Base-by-base conservation (phyloP, 495 filamentous ascomycete species). In the Hyphodiscus hymeniophilus region DNA sequence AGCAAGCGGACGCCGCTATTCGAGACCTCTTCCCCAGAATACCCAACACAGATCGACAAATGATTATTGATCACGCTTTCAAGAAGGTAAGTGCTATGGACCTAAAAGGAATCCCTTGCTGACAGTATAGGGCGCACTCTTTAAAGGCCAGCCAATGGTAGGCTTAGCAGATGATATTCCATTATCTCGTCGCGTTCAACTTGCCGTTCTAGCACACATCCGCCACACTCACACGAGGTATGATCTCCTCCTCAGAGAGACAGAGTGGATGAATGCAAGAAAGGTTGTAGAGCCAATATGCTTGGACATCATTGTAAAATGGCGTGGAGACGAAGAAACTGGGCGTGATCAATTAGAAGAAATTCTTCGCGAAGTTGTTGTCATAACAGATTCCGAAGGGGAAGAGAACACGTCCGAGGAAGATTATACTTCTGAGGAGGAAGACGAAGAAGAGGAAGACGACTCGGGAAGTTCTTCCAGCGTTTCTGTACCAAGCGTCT, bases 171-270 rank as follows among this genome's bases (percentile, higher is more conserved):
- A 67, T 38, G 70, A 83, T 42, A 61, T 91, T 42, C 69, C 79
- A 28, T 68, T 95, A 26, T 76, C 82, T 42, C 80, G 84, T 20
- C 78, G 88, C 49, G 84, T 85, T 11, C 85, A 91, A 54, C 74
- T 95, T 36, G 89, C 89, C 1, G 85, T 89, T 7, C 75, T 84
- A 54, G 88, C 90, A 45, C 85, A 94, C 63, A 87, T 95, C 55
- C 77, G 90, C 31, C 90, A 96, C 60, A 70, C 67, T 23, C 87
- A 94, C 62, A 96, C 90, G 15, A 72, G 85, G 51, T 96, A 96
- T 63, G 89, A 96, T 64, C 66, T 75, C 51, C 69, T 94, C 22
- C 69, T 96, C 21, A 79, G 71, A 48, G 69, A 74, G 38, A 77
- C 73, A 5, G 68, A 63, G 7, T 89, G 79, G 63, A 68, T 74